Evolutionary conservation across 2,329 filamentous ascomycete species (phyloP).

Genomic region (Fusarium anthophilum): DNA sequence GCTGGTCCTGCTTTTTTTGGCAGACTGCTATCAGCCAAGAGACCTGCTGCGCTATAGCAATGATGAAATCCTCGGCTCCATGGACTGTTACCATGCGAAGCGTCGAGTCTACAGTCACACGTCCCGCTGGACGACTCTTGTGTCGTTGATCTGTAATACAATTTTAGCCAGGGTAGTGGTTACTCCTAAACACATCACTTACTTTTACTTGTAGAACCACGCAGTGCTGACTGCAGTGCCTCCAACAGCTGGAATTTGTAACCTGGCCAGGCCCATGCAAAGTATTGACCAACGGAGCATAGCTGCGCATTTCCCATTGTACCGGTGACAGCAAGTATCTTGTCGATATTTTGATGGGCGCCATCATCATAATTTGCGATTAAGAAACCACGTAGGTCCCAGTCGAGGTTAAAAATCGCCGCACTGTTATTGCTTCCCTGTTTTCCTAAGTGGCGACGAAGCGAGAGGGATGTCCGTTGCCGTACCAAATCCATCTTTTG

Average conservation of each 20-base stretch:
- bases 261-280: neutral
- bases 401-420: neutral
- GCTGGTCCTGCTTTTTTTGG: neutral
- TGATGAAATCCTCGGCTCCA: neutral
- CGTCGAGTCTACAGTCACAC: neutral
- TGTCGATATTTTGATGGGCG: neutral
- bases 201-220: neutral
- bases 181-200: neutral
- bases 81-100: neutral
- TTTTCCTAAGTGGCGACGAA: neutral
- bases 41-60: neutral
- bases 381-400: neutral
- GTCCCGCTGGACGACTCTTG: neutral
- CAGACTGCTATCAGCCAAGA: neutral
- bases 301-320: neutral
- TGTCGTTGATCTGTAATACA: neutral
- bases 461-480: neutral
- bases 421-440: neutral
- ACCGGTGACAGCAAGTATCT: neutral
- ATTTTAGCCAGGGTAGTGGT: neutral
- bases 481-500: neutral
- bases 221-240: neutral
- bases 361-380: neutral
- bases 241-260: neutral
- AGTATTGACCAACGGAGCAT: neutral